A percentile compares a stretch with the other conserved stretches of the same genome.
Conservation (phyloP, 352 stramenopile genomes). For the Blastocystis sp. region DNA sequence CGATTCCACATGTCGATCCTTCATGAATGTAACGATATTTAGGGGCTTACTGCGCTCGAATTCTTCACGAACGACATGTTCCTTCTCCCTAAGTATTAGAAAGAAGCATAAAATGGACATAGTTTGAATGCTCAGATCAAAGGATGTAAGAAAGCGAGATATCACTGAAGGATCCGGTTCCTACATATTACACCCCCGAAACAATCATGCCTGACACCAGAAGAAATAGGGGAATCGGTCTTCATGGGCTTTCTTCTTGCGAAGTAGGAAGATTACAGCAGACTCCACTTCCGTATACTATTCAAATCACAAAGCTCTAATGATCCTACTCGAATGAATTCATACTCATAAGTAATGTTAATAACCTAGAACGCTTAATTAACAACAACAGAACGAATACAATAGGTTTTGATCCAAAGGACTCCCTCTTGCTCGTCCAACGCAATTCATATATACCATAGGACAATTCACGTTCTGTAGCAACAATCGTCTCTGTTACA, state of each 20-base stretch:
- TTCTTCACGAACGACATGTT: neutral
- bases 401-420: neutral
- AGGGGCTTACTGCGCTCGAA: neutral
- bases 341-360: neutral
- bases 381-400: neutral
- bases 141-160: constrained; percentile 3
- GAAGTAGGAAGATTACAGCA: constrained; percentile 23
- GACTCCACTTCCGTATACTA: constrained; percentile 23
- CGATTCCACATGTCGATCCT: neutral
- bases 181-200: neutral
- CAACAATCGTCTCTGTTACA: neutral
- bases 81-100: constrained; percentile 8
- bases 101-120: neutral
- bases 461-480: neutral
- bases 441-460: constrained; percentile 43
- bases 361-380: neutral
- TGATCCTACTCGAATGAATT: constrained; percentile 9
- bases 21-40: neutral
- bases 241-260: neutral
- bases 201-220: constrained; percentile 37
- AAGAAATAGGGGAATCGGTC: constrained; percentile 46
- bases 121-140: neutral
- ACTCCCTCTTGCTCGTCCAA: neutral
- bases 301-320: neutral
- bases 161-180: neutral